Percentiles rank a stretch among this genome's conserved stretches.
Conservation (phyloP, 495 filamentous ascomycete species). For the Aspergillus sclerotioniger region DNA sequence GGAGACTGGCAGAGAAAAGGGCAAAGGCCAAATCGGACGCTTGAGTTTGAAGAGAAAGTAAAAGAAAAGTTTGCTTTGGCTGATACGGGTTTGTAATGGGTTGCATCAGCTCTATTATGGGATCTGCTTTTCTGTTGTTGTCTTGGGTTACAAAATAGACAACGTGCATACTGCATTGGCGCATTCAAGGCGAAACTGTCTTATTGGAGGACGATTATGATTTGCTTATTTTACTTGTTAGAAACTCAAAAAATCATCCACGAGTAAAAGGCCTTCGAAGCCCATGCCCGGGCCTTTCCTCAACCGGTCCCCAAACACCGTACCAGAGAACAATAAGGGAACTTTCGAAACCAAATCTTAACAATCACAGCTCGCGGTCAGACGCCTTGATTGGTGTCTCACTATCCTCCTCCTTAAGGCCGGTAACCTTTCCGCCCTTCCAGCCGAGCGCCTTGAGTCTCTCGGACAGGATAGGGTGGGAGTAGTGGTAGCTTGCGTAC, state of each 20-base stretch:
- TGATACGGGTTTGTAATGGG: neutral
- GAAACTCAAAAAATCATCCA: neutral
- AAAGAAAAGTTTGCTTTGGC: neutral
- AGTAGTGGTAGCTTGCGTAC: conserved; percentile 97
- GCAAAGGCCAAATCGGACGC: conserved; percentile 39
- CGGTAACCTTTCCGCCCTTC: conserved; percentile 60
- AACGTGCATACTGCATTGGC: conserved; percentile 4
- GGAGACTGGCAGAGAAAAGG: conserved; percentile 43
- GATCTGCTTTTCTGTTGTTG: neutral
- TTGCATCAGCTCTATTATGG: neutral
- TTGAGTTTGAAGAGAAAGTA: conserved; percentile 7
- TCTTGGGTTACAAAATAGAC: conserved; percentile 3
- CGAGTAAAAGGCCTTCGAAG: neutral
- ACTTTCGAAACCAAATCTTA: conserved; percentile 9
- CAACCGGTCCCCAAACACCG: neutral
- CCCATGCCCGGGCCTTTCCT: neutral
- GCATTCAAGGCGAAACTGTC: conserved; percentile 1
- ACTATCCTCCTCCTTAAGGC: conserved; percentile 47
- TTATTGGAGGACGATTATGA: conserved; percentile 1
- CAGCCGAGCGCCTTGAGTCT: conserved; percentile 86
- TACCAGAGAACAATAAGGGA: neutral
- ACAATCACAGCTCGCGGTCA: conserved; percentile 55
- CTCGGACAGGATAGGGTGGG: conserved; percentile 93
- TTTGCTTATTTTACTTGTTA: conserved; percentile 7
- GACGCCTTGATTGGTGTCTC: conserved; percentile 55